phyloP scores from a whole-genome alignment of 179 eudicot genomes.

The Actinidia polygama region DNA sequence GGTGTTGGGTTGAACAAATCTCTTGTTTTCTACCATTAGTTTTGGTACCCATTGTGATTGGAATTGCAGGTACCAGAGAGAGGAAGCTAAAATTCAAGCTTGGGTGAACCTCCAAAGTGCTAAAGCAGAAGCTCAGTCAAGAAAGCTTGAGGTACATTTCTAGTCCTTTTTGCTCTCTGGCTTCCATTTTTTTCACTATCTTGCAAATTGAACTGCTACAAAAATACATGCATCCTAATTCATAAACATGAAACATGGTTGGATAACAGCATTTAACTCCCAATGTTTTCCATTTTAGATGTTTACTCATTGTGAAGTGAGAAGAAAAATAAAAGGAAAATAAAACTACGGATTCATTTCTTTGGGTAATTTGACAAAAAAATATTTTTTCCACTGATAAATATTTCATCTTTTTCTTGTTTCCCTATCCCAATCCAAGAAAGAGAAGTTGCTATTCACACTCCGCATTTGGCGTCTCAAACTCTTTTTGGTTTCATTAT shows the following conservation, averaged over 20 bases:
- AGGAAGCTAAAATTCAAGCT: constrained; percentile 93
- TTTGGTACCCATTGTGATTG: constrained; percentile 7
- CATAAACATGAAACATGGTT: background rate
- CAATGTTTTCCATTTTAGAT: background rate
- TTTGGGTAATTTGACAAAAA: too few species aligned
- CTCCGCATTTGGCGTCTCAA: too few species aligned
- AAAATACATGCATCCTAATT: too few species aligned
- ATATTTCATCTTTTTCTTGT: background rate
- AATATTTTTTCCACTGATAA: background rate
- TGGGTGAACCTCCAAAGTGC: constrained; percentile 93
- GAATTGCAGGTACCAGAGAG: constrained; percentile 77
- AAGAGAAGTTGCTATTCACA: background rate
- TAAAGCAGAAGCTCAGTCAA: constrained; percentile 93
- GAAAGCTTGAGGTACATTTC: constrained; percentile 77
- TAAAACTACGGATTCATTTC: background rate
- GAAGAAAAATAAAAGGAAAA: background rate
- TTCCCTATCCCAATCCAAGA: background rate
- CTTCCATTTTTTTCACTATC: constrained; percentile 10
- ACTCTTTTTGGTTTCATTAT: too few species aligned
- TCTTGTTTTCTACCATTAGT: background rate
- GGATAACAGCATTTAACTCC: background rate
- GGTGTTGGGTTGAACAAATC: background rate
- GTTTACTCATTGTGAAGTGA: background rate
- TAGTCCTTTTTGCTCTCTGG: background rate
- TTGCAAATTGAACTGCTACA: background rate